A percentile compares a stretch with the other conserved stretches of the same genome.
Conservation (phyloP, 345 rosid genomes). For the Boechera stricta region DNA sequence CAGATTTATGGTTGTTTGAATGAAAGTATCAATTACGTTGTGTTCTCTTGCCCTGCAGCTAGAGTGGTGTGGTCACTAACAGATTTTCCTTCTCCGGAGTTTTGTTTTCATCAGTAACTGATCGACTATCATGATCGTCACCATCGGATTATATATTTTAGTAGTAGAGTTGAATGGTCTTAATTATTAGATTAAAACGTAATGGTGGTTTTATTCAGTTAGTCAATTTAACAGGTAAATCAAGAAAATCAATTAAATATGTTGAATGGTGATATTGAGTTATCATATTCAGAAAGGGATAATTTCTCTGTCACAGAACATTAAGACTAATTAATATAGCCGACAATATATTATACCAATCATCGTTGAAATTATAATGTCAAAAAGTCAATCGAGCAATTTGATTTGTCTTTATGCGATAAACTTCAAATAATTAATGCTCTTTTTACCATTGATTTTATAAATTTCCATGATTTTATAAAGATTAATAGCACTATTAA, state of each 20-base stretch:
- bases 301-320: neutral
- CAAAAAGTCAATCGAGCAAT: neutral
- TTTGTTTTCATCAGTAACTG: no score
- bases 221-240: neutral
- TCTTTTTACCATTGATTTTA: no score
- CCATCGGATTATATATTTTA: neutral
- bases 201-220: neutral
- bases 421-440: neutral
- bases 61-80: no score
- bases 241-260: neutral
- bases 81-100: no score
- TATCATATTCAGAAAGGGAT: neutral
- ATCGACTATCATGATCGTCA: constrained; percentile 10
- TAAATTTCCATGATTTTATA: no score
- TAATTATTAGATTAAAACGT: neutral
- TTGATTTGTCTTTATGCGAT: neutral
- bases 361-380: neutral
- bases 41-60: no score
- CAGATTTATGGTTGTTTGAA: no score
- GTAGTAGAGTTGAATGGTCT: neutral
- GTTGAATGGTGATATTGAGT: neutral
- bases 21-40: no score
- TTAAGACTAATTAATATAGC: neutral
- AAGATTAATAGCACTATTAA: no score
- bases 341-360: neutral